Conservation (phyloP, 1,284 basidiomycete genomes). For the Austroboletus novae-zelandiae region DNA sequence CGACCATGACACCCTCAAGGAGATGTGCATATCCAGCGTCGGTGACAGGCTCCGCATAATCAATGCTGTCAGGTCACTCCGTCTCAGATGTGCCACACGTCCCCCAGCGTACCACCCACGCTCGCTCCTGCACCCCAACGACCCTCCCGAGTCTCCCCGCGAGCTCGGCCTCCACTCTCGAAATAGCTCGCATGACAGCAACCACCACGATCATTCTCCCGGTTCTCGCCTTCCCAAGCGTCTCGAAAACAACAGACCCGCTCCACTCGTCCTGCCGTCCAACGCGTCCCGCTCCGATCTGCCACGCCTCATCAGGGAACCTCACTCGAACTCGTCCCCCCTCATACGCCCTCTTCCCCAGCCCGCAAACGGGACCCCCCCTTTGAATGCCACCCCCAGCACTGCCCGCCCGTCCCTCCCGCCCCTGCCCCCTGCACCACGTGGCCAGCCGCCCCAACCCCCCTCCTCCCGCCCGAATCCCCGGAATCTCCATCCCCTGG, state of each 20-base stretch:
- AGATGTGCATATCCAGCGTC: slow-evolving; percentile 85
- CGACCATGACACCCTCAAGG: slow-evolving; percentile 81
- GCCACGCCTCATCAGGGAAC: slow-evolving; percentile 64
- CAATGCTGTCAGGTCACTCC: slow-evolving; percentile 77
- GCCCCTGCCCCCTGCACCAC: slow-evolving; percentile 65
- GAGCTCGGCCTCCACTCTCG: slow-evolving; percentile 18
- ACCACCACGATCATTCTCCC: slow-evolving; percentile 11
- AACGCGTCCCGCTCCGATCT: slow-evolving; percentile 52
- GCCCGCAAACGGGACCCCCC: slow-evolving; percentile 29
- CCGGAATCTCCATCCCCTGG: slow-evolving; percentile 22
- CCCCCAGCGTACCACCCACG: no score
- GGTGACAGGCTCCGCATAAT: slow-evolving; percentile 87
- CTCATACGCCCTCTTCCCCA: slow-evolving; percentile 47
- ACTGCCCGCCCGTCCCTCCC: slow-evolving; percentile 52
- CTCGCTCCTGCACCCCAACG: slow-evolving; percentile 17
- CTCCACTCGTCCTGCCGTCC: slow-evolving; percentile 61
- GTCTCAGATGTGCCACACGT: slow-evolving; percentile 45
- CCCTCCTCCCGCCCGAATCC: slow-evolving; percentile 35
- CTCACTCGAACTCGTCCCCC: slow-evolving; percentile 49
- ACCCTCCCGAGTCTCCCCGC: slow-evolving; percentile 4
- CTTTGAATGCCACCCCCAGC: slow-evolving; percentile 18
- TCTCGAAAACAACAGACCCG: slow-evolving; percentile 57
- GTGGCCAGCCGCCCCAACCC: slow-evolving; percentile 60
- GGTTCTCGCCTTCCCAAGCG: slow-evolving; percentile 36
- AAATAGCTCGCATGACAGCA: slow-evolving; percentile 14